Base-by-base conservation (phyloP, 345 rosid species). In the Noccaea caerulescens region DNA sequence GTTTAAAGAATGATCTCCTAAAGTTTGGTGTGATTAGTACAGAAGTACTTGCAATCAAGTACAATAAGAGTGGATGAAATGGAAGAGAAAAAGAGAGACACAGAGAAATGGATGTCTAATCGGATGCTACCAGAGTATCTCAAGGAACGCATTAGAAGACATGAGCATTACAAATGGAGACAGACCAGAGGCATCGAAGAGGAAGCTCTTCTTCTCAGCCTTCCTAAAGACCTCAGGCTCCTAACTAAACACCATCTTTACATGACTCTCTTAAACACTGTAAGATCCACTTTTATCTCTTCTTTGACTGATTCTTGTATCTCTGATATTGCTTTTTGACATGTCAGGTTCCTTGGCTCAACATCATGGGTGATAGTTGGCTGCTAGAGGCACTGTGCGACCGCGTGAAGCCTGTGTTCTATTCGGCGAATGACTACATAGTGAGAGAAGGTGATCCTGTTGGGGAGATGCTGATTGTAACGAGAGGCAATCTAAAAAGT, bases 261-360 rank as follows among this genome's bases (percentile, higher is more conserved):
- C 63, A 1, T 34, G 37, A 0, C 42, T 4, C 1, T 67, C 13
- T 34, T 75, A 12, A 59, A 30, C 8, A 12, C 8, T n/a, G 78
- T 75, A 59, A 43, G 25, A 18, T 25, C 16, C 10, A 3, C 12
- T 11, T n/a, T 38, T 44, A 23, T 23, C 6, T 47, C 2, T 9
- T 51, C 10, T 18, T 38, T 50, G 39, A 27, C 8, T 5, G 46
- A 12, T 38, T 23, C 10, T 3, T 54, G 14, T 2, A 3, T 5
- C 13, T 36, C 50, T 45, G 10, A 60, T 11, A 25, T 63, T 13
- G 37, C 53, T 43, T 54, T 38, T 39, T 30, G 0, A 11, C 6
- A 12, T 30, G 8, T 13, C 53, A 84, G 88, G 84, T 84, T 38
- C 76, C 81, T 32, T 69, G 77, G 54, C 77, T 81, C 7, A 36